These are phyloP conservation scores for Microglena sp. DNA, from an alignment of 139 green algal species.

Conservation along the genomic window DNA sequence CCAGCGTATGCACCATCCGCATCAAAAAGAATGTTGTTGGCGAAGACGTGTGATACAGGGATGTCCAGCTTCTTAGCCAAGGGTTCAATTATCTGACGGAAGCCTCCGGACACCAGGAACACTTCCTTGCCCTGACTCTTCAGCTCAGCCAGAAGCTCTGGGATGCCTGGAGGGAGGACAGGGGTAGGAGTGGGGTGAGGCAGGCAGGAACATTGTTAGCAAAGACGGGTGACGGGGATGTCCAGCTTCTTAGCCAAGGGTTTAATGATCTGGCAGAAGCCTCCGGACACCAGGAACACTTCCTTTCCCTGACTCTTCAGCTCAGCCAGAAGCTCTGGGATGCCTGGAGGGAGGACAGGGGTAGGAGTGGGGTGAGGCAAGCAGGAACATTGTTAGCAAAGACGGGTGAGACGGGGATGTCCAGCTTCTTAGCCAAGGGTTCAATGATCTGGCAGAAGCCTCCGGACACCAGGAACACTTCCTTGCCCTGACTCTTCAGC, in stretches of 20 bases:
- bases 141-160: slow-evolving; percentile 69
- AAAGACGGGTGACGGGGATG: slow-evolving; percentile 75
- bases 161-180: slow-evolving; percentile 56
- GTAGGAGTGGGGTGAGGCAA: too few relatives aligned
- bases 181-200: too few relatives aligned
- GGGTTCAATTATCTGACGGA: slow-evolving; percentile 85
- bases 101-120: slow-evolving; percentile 94
- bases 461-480: slow-evolving; percentile 89
- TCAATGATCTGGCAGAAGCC: slow-evolving; percentile 89
- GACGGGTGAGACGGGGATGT: slow-evolving; percentile 71
- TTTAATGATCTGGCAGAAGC: slow-evolving; percentile 88
- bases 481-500: slow-evolving; percentile 48
- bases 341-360: slow-evolving; percentile 75
- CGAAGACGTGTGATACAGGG: slow-evolving; percentile 73
- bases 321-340: slow-evolving; percentile 70
- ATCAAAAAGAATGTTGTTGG: slow-evolving; percentile 88
- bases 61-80: slow-evolving; percentile 82
- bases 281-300: slow-evolving; percentile 93
- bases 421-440: slow-evolving; percentile 80
- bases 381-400: too few relatives aligned
- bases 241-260: slow-evolving; percentile 79
- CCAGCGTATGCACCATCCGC: slow-evolving; percentile 74
- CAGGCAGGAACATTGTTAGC: too few relatives aligned
- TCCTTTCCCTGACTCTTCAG: slow-evolving; percentile 50
- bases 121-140: slow-evolving; percentile 55